Conservation (phyloP, 148 eudicot species). For the Chenopodium berlandieri region DNA sequence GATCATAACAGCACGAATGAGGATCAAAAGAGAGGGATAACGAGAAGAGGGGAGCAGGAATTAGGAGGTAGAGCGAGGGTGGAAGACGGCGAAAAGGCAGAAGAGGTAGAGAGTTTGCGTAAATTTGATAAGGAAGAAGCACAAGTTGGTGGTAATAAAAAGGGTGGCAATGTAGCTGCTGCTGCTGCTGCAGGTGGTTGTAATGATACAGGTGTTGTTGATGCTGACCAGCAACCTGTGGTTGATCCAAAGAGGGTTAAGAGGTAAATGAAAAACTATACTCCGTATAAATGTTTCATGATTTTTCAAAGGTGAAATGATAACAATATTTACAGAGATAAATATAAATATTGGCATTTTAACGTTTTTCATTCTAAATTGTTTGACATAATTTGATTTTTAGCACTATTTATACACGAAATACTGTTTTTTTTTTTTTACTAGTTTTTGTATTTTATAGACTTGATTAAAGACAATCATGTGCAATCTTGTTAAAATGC, state of each 20-base stretch:
- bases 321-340: no score
- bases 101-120: constrained; percentile 52
- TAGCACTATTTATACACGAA: no score
- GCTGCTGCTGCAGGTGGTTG: not conserved
- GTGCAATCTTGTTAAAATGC: no score
- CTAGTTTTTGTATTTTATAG: no score
- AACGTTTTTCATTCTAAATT: no score
- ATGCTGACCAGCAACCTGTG: constrained; percentile 21
- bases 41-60: constrained; percentile 18
- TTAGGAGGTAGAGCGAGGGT: constrained; percentile 23
- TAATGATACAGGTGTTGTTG: not conserved
- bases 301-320: no score
- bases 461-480: no score
- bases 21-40: constrained; percentile 20
- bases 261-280: constrained; percentile 34
- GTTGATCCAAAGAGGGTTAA: constrained; percentile 78
- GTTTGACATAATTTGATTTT: no score
- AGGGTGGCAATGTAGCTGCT: constrained; percentile 3
- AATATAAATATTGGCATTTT: no score
- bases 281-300: not conserved
- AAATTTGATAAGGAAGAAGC: constrained; percentile 13
- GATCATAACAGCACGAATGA: constrained; percentile 64
- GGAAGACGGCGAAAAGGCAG: constrained; percentile 6
- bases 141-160: not conserved
- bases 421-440: no score